A percentile compares a stretch with the other conserved stretches of the same genome.
phyloP scores from a whole-genome alignment of 1,139 yeast genomes.

The Pichia kudriavzevii region DNA sequence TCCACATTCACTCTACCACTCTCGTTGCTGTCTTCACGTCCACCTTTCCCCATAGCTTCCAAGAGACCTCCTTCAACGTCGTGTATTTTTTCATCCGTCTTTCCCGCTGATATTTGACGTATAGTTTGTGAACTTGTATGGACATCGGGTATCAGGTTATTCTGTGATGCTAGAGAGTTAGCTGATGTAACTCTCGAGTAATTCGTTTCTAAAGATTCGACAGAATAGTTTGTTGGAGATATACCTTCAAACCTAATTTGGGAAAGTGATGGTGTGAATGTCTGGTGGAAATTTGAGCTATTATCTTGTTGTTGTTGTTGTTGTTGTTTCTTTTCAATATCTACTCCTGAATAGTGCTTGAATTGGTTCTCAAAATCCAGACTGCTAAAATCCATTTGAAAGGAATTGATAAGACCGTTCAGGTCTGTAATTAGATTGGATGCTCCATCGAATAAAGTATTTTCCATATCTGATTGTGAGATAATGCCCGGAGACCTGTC shows the following conservation, averaged over 20 bases:
- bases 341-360: background rate
- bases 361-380: conserved; percentile 5
- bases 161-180: background rate
- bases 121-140: background rate
- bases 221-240: conserved; percentile 21
- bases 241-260: conserved; percentile 14
- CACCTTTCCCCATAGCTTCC: background rate
- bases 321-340: too few species aligned
- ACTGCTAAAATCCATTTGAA: conserved; percentile 19
- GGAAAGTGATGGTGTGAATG: conserved; percentile 4
- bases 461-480: conserved; percentile 21
- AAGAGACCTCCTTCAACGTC: too few species aligned
- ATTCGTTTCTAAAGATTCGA: conserved; percentile 13
- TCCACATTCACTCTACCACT: conserved; percentile 1
- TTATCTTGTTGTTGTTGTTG: background rate
- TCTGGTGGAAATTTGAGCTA: background rate
- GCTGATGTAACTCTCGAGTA: conserved; percentile 1
- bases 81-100: too few species aligned
- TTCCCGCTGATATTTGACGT: too few species aligned
- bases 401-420: conserved; percentile 33
- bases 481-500: too few species aligned
- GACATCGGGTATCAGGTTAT: background rate
- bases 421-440: conserved; percentile 43
- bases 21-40: background rate
- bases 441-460: conserved; percentile 42